Percentiles rank a stretch among this genome's conserved stretches.
Evolutionary conservation across 495 filamentous ascomycete genomes (phyloP).

Genomic region (Penicillium daleae): DNA sequence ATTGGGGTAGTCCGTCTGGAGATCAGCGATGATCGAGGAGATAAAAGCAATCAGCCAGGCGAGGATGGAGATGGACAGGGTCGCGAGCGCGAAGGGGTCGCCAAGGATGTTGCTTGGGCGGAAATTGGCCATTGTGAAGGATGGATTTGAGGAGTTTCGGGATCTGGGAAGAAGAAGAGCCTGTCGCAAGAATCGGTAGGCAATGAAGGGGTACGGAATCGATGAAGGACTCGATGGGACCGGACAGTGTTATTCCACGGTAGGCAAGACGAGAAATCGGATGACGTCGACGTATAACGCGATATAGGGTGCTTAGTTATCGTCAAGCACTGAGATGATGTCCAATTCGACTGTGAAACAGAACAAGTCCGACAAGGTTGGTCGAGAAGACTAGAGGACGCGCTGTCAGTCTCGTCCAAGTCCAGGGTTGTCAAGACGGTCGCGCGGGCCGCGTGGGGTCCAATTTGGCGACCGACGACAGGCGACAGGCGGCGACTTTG

Average conservation of each 20-base stretch:
- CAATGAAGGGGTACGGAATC: conserved; percentile 10
- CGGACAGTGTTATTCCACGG: not conserved
- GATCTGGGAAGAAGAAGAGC: conserved; percentile 64
- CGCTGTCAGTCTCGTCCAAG: conserved; percentile 8
- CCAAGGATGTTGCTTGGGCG: conserved; percentile 87
- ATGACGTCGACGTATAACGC: conserved; percentile 1
- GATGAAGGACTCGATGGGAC: conserved; percentile 17
- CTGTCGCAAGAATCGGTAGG: not conserved
- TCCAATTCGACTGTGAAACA: not conserved
- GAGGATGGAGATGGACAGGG: conserved; percentile 85
- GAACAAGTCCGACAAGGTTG: not conserved
- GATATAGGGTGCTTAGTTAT: not conserved
- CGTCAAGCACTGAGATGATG: not conserved
- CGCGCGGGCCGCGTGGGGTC: conserved; percentile 19
- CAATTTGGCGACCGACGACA: not conserved
- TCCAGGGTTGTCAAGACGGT: not conserved
- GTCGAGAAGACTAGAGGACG: conserved; percentile 8
- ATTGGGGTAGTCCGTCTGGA: conserved; percentile 66
- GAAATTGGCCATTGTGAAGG: conserved; percentile 58
- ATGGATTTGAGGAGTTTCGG: conserved; percentile 58
- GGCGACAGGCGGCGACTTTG: not conserved
- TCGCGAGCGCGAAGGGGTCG: conserved; percentile 95
- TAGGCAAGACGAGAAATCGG: conserved; percentile 6
- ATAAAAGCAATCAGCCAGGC: conserved; percentile 95
- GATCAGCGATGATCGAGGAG: conserved; percentile 75